Conservation (phyloP, 441 rosid species). For the Eugenia klotzschiana region DNA sequence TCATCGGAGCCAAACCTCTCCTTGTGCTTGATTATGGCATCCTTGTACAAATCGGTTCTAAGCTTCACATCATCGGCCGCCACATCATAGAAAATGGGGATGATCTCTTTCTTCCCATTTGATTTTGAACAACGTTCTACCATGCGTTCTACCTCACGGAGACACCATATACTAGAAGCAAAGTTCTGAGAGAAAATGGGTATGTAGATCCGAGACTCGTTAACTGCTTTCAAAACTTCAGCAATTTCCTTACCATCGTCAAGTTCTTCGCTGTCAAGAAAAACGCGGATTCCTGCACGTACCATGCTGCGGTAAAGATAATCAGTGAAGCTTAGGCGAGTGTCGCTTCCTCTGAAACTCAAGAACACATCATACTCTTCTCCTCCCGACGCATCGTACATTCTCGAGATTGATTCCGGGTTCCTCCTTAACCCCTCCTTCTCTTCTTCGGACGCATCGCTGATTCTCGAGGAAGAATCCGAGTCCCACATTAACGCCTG, state of each 20-base stretch:
- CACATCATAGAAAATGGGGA: background rate
- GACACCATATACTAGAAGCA: background rate
- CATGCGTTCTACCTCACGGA: background rate
- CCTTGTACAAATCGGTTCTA: background rate
- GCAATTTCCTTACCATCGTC: background rate
- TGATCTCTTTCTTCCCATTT: too few species aligned
- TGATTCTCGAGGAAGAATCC: too few species aligned
- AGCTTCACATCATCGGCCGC: background rate
- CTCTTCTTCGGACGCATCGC: background rate
- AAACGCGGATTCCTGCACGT: background rate
- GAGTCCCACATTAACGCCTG: too few species aligned
- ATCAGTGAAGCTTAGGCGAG: background rate
- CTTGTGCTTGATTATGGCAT: background rate
- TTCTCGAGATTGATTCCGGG: background rate
- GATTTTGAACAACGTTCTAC: background rate
- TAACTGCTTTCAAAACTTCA: background rate
- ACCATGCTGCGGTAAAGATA: background rate
- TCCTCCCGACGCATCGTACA: accelerated
- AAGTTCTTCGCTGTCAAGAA: background rate
- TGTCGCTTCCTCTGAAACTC: background rate
- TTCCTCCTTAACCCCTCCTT: background rate
- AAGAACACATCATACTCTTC: background rate
- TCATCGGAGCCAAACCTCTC: background rate
- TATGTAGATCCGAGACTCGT: background rate
- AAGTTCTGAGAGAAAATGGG: background rate